phyloP scores from a whole-genome alignment of 257 asterid genomes.

The Solanum neorickii region DNA sequence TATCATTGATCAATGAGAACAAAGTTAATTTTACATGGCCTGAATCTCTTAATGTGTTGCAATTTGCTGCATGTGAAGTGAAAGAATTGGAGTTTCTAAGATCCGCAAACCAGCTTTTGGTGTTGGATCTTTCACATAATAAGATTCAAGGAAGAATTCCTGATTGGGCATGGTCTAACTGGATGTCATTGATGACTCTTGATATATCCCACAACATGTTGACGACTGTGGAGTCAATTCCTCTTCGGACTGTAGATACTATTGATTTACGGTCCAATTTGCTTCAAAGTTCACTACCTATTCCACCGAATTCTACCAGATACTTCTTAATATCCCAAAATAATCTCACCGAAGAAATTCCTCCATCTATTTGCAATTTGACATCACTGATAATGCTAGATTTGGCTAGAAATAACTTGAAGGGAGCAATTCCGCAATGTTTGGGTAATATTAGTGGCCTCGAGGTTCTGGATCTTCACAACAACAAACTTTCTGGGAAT shows the following conservation, averaged over 20 bases:
- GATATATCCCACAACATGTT: neutral
- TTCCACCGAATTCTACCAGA: neutral
- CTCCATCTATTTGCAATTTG: constrained; percentile 6
- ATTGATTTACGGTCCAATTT: neutral
- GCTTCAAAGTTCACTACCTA: neutral
- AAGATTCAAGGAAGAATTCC: neutral
- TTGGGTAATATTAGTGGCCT: neutral
- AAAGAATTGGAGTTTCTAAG: neutral
- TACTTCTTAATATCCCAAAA: neutral
- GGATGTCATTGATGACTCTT: neutral
- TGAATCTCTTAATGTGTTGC: neutral
- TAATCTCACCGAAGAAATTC: constrained; percentile 4
- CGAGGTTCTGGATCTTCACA: neutral
- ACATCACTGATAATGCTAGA: neutral
- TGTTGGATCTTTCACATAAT: neutral
- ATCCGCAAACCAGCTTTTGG: neutral
- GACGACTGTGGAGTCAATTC: neutral
- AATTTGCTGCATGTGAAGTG: neutral
- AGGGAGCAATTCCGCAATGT: neutral
- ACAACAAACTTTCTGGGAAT: neutral
- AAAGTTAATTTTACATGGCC: neutral
- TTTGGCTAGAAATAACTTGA: neutral
- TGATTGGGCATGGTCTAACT: neutral
- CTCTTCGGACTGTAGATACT: neutral
- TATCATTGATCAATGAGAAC: neutral